Base-by-base conservation (phyloP, 495 filamentous ascomycete species). In the Penicillium nucicola region DNA sequence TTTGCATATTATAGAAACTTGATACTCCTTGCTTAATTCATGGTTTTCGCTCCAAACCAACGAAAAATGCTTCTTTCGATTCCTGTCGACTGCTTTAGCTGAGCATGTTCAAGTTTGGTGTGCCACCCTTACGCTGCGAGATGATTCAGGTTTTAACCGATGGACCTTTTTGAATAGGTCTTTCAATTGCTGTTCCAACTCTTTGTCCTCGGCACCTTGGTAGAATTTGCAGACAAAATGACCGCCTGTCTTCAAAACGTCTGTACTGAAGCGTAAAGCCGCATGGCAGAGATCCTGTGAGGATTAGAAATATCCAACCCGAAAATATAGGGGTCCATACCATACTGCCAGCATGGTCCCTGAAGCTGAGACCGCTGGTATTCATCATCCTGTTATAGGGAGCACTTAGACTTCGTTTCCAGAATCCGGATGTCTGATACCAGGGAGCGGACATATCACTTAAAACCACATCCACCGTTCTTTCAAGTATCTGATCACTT, bases 361-460 rank as follows among this genome's bases (percentile, higher is more conserved):
- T 81, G 67, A 95, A 90, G 14, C 62, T 66, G 52, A 90, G 85
- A 33, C 93, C 93, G 68, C 88, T 96, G 42, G 91, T 95, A 71
- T 97, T 97, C 90, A 96, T 96, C 90, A 98, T 87, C 93, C 93
- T 98, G 75, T 66, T 66, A 82, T 92, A 91, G 42, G 92, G 89
- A 78, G 90, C 79, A 91, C 84, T 93, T 77, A 97, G 78, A 74
- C 84, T 93, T 71, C 80, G 88, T 72, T 86, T 84, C 76, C 83
- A 85, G 72, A 85, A 90, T 34, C 86, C 86, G 60, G 80, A 79
- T 28, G 80, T 84, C 76, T 88, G 86, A 56, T 78, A 70, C 90
- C 90, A 96, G 88, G 93, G 92, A 75, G 78, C 92, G 75, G 83
- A 98, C 93, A 98, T 98, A 85, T 98, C 93, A 79, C 89, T 95